Evolutionary conservation across 805 yeast species (phyloP).

Genomic region (Cyberlindnera mrakii): DNA sequence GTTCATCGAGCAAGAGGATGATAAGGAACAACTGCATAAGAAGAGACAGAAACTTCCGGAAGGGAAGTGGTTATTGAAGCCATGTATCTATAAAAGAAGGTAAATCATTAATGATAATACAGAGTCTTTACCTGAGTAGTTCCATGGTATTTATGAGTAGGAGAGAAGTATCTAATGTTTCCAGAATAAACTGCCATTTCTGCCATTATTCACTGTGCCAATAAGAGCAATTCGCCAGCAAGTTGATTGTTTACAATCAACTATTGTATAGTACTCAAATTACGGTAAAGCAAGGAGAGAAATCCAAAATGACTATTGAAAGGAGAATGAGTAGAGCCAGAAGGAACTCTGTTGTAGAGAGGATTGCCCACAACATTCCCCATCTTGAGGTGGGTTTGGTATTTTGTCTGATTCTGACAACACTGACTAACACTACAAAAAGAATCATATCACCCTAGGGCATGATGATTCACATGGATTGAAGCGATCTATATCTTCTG

Average conservation of each 20-base stretch:
- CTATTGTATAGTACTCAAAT: not conserved
- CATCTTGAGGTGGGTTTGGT: slow-evolving; percentile 21
- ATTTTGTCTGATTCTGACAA: not conserved
- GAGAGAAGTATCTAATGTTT: no score
- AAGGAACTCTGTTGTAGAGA: slow-evolving; percentile 56
- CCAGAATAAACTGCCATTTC: not conserved
- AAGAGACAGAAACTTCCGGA: slow-evolving; percentile 56
- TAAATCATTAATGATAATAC: slow-evolving; percentile 22
- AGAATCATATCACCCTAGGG: slow-evolving; percentile 5
- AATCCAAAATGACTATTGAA: slow-evolving; percentile 16
- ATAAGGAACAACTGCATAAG: slow-evolving; percentile 50
- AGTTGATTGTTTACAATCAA: no score
- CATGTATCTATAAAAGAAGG: slow-evolving; percentile 92
- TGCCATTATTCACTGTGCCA: no score
- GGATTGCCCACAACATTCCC: slow-evolving; percentile 52
- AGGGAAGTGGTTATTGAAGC: slow-evolving; percentile 87
- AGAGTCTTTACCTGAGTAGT: not conserved
- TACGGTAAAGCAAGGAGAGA: not conserved
- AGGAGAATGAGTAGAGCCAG: slow-evolving; percentile 34
- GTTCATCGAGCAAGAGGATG: slow-evolving; percentile 66
- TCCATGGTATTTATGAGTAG: not conserved
- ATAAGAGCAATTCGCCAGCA: no score
- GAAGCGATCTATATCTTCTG: slow-evolving; percentile 15
- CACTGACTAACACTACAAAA: slow-evolving; percentile 8
- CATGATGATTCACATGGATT: not conserved